Base-by-base conservation (phyloP, 176 grass and related monocot genomes). In the Triticum timopheevii region DNA sequence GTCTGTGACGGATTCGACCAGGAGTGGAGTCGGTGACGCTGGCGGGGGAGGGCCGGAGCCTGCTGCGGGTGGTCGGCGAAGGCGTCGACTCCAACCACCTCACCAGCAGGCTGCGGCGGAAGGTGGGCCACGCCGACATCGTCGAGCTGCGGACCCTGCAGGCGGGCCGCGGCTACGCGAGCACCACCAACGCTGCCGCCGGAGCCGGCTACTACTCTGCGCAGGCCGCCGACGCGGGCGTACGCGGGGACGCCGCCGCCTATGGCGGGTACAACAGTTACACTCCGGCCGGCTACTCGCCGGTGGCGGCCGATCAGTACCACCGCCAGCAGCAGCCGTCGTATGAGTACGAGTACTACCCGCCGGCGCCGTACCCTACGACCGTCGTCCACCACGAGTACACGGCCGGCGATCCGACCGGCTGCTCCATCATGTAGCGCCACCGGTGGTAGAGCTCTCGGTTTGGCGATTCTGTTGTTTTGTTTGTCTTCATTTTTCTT, bases 1-100 rank as follows among this genome's bases (percentile, higher is more conserved):
- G 22, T 82, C 15, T 27, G 6, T 28, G 12, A 20, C 3, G 19
- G 1, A 44, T 47, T 61, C 10, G 64, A 13, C 0, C 77, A 87
- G 88, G 88, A 4, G 90, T 91, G 76, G 77, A 91, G 17, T 91
- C 86, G 50, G 90, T 91, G 81, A 81, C 86, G 81, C 47, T 91
- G 82, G 2, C 81, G 12, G 86, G 86, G 3, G 73, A 76, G 30
- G 90, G 83, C 27, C 61, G 52, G 62, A 85, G 8, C 81, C 77
- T 91, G 49, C 83, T 86, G 38, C 77, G 65, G 1, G 86, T 91
- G n/a, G 45, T 88, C 49, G 90, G 90, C 61, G 52, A 81, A 54
- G 86, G 82, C 69, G n/a, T 91, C 49, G 86, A 91, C 90, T 81
- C 81, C 69, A 91, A 85, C 86, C 5, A 70, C 38, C 90, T 91